phyloP scores from a whole-genome alignment of 352 stramenopile species.

The Globisporangium iwayamae region DNA sequence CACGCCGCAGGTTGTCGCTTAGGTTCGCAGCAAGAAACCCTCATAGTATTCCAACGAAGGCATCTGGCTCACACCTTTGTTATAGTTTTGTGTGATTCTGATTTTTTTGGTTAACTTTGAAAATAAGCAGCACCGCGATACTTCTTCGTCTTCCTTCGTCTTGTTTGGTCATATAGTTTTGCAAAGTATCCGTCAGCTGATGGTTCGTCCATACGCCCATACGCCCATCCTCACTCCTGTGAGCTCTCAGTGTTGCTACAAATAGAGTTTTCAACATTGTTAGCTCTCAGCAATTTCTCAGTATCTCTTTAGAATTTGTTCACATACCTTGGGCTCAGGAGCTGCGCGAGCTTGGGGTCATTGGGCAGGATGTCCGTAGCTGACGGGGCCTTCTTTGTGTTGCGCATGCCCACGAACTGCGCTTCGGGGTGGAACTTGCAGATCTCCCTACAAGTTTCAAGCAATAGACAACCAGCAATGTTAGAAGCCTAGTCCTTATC shows the following conservation, averaged over 20 bases:
- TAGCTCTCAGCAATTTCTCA: neutral
- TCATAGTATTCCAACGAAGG: neutral
- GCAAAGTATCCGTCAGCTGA: neutral
- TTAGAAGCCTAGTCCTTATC: neutral
- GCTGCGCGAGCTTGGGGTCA: constrained; percentile 34
- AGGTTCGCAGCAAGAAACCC: neutral
- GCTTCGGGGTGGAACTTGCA: constrained; percentile 67
- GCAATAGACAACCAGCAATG: neutral
- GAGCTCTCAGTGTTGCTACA: constrained; percentile 13
- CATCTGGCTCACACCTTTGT: neutral
- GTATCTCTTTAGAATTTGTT: neutral
- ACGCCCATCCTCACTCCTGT: neutral
- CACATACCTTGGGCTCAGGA: constrained; percentile 52
- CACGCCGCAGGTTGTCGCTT: constrained; percentile 5
- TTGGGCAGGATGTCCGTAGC: constrained; percentile 12
- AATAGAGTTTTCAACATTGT: neutral
- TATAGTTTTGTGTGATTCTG: neutral
- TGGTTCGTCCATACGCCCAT: no score
- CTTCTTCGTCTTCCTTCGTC: neutral
- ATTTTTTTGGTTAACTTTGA: neutral
- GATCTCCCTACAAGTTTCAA: constrained; percentile 25
- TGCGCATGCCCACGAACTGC: constrained; percentile 17
- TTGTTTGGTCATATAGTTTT: neutral
- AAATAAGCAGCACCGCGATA: neutral
- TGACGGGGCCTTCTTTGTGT: neutral